Evolutionary conservation across 1,284 basidiomycete species (phyloP), one percentile per base, ranked within the genome.

Genomic region (Leccinum griseonigrum): DNA sequence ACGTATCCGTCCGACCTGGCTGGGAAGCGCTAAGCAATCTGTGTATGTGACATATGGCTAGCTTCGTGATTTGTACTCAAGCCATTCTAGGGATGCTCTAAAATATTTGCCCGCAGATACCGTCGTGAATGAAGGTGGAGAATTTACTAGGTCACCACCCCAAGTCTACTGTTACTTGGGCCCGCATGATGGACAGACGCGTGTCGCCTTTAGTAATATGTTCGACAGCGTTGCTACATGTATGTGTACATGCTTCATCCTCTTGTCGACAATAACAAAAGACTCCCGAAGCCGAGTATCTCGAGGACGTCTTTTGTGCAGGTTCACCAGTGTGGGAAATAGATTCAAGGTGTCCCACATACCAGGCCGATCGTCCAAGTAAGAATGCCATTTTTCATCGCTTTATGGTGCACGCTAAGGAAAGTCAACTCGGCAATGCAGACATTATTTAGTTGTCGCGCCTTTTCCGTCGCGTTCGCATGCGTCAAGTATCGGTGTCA

Each of bases 341-440:
- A 18, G 93, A 95, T 68, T 97, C n/a, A n/a, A n/a, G 95, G 94
- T 94, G 93, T 72, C 94, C 95, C 1, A 85, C 88, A 18, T 83
- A 90, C 62, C 78, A 83, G 28, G 77, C 80, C 29, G 86, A 90
- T 57, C 81, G 86, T 57, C 67, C 76, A 55, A 69, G 90, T 91
- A 64, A 64, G 80, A 70, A n/a, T 28, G 13, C 32, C 14, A 10
- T 32, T 48, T 16, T 22, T 40, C 38, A 3, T 43, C 3, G 14
- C 43, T 22, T 51, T 7, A n/a, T 18, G 13, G 22, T 4, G 4
- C 26, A 11, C 26, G 14, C 57, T 64, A 10, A 63, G 10, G 5
- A 11, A 9, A 14, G 31, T 10, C 63, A 90, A 90, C 74, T 50
- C 78, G 83, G 57, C 75, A 72, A 3, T 82, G 81, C 66, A 85